Conservation (phyloP, 352 stramenopile genomes). For the Phytophthora pistaciae region DNA sequence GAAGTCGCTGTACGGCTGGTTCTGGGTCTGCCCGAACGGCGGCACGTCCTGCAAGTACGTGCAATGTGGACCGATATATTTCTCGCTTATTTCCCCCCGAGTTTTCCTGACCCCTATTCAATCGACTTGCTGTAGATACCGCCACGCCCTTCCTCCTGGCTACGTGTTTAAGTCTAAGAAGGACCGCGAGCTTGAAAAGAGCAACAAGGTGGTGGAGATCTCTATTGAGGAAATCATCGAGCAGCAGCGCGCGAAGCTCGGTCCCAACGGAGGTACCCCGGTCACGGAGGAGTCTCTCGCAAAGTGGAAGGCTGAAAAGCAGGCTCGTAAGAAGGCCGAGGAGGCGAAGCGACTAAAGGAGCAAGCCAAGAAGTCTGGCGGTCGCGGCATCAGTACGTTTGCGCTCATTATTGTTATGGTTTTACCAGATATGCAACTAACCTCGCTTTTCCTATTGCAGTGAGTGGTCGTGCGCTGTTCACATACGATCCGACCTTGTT, state of each 20-base stretch:
- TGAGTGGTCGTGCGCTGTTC: slow-evolving; percentile 93
- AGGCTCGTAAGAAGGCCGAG: slow-evolving; percentile 75
- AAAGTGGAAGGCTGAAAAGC: slow-evolving; percentile 92
- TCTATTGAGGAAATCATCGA: slow-evolving; percentile 94
- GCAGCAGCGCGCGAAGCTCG: slow-evolving; percentile 89
- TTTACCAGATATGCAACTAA: slow-evolving; percentile 1
- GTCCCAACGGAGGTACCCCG: slow-evolving; percentile 83
- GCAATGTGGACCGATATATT: background rate
- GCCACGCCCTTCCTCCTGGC: slow-evolving; percentile 87
- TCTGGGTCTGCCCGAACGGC: slow-evolving; percentile 91
- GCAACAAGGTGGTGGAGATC: slow-evolving; percentile 85
- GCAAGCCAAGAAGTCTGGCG: slow-evolving; percentile 86
- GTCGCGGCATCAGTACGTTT: slow-evolving; percentile 85
- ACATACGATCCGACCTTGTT: slow-evolving; percentile 92
- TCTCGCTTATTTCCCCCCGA: background rate
- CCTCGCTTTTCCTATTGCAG: slow-evolving; percentile 43
- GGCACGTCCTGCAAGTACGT: slow-evolving; percentile 79
- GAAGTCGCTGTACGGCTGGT: slow-evolving; percentile 92
- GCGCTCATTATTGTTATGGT: background rate
- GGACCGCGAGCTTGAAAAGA: slow-evolving; percentile 86
- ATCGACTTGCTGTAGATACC: slow-evolving; percentile 50
- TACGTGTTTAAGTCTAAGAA: slow-evolving; percentile 92
- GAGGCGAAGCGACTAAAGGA: slow-evolving; percentile 89
- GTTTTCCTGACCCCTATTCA: background rate
- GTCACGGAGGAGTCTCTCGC: slow-evolving; percentile 90